Evolutionary conservation across 1,139 yeast genomes (phyloP), one percentile per base, ranked within the genome.

Genomic region (Sugiyamaella novakii): DNA sequence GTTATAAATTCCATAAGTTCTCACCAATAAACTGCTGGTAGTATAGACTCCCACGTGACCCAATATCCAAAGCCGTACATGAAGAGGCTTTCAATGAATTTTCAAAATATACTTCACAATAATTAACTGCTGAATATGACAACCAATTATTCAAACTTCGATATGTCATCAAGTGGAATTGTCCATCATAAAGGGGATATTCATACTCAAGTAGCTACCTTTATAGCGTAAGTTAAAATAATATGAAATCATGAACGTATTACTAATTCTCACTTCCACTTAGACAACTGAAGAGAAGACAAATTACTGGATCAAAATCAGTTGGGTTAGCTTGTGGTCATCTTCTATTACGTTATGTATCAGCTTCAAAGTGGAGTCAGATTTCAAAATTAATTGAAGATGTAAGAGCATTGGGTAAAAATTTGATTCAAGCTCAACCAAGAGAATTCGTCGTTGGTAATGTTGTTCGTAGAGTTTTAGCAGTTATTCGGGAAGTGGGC

Each of bases 311-410:
- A 1, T 86, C 95, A 27, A 82, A 83, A 60, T 77, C 75, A 24
- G 87, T 88, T 44, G 98, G 98, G 1, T 72, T 88, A 43, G 92
- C 87, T 51, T 87, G 96, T 5, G 84, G 96, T 14, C 95, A 88
- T 59, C 73, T 92, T 46, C 71, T 92, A 57, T 84, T 88, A 81
- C 79, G 96, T 65, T 94, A 88, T 43, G 84, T 91, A 17, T 87
- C 98, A 0, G 87, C 88, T 2, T 88, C 92, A 3, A 77, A 96
- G 64, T 92, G 98, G 97, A 73, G 80, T 37, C 80, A 82, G 52
- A 80, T 87, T 7, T 82, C 79, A 53, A 89, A 87, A 54, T 75
- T 92, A 56, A 81, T 91, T 39, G 70, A 69, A 15, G 81, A 85
- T 51, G 81, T 92, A 55, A 80, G 94, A 60, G 62, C 59, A 36